phyloP scores from a whole-genome alignment of 495 filamentous ascomycete species.

The Trichocladium uniseriatum region DNA sequence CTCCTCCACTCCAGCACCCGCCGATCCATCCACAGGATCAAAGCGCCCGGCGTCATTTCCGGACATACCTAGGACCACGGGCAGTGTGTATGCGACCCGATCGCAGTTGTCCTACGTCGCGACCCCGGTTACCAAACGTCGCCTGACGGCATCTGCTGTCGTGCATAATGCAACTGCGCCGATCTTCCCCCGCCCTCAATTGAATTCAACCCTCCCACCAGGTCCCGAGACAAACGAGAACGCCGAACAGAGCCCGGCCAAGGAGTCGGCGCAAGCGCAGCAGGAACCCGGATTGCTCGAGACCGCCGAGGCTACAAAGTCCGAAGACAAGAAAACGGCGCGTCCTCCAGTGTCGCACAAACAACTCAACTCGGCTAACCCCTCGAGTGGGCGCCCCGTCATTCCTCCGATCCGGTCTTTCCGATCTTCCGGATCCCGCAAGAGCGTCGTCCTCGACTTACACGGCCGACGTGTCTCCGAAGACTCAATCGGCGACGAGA shows the following conservation, averaged over 20 bases:
- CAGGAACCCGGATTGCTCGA: slow-evolving; percentile 33
- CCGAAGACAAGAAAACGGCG: slow-evolving; percentile 33
- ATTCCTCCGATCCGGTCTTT: slow-evolving; percentile 43
- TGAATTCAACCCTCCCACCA: slow-evolving; percentile 9
- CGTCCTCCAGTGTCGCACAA: slow-evolving; percentile 39
- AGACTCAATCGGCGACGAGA: slow-evolving; percentile 30
- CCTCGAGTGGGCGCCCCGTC: slow-evolving; percentile 19
- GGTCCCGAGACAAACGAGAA: slow-evolving; percentile 3
- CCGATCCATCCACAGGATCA: slow-evolving; percentile 10
- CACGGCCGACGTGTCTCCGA: slow-evolving; percentile 26
- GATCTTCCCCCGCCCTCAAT: background rate
- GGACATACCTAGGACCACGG: slow-evolving; percentile 20
- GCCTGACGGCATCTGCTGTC: slow-evolving; percentile 16
- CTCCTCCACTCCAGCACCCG: slow-evolving; percentile 5
- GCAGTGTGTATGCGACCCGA: slow-evolving; percentile 16
- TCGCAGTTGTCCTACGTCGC: slow-evolving; percentile 17
- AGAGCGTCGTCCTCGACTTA: slow-evolving; percentile 42
- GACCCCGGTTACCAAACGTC: slow-evolving; percentile 17
- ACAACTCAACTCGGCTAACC: slow-evolving; percentile 21
- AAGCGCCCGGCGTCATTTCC: slow-evolving; percentile 37
- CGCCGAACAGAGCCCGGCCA: slow-evolving; percentile 14
- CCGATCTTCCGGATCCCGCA: slow-evolving; percentile 41
- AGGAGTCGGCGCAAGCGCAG: slow-evolving; percentile 31
- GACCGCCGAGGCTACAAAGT: slow-evolving; percentile 18
- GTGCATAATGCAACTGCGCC: slow-evolving; percentile 5